Evolutionary conservation across 2,329 filamentous ascomycete genomes (phyloP), one percentile per base, ranked within the genome.

Genomic region (Diaporthe ilicicola): DNA sequence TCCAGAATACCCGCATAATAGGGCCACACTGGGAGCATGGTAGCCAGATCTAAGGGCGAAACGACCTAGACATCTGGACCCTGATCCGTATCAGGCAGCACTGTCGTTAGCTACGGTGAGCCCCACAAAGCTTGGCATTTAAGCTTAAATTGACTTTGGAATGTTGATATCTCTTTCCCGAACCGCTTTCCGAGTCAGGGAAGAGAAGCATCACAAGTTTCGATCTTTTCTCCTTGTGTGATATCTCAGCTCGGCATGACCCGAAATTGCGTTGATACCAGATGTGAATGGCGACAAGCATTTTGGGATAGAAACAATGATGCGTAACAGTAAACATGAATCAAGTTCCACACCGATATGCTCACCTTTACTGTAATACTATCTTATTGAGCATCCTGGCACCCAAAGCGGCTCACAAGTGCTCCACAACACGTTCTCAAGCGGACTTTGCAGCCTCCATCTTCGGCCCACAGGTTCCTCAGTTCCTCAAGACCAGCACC

Each of bases 111-210:
- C 37, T 44, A 44, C 37, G 29, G 2, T 8, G 37, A 29, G 55
- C 55, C 55, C 4, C 44, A 44, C 55, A 44, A 59, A 42, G 37
- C 55, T 59, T 59, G 37, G 37, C 55, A 44, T 59, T 44, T 44
- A 29, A 59, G 55, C 55, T 59, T 59, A 59, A 59, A n/a, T n/a
- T 39, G 55, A 59, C 55, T 22, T 59, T 59, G 37, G 19, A 29
- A 59, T 59, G 55, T 44, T 59, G 55, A 59, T 59, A 37, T 4
- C 55, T 59, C 37, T 59, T 59, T 59, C 9, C 27, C 22, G 1
- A 29, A n/a, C 27, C 37, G 24, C 37, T 22, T 29, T 59, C 24
- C 6, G 55, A 59, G 55, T 59, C 55, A 59, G 37, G 15, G 9
- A 3, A 13, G 27, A 22, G 55, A 44, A 59, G 39, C 55, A 59